phyloP scores from a whole-genome alignment of 768 basidiomycete species.

The Auriscalpium microsporum region DNA sequence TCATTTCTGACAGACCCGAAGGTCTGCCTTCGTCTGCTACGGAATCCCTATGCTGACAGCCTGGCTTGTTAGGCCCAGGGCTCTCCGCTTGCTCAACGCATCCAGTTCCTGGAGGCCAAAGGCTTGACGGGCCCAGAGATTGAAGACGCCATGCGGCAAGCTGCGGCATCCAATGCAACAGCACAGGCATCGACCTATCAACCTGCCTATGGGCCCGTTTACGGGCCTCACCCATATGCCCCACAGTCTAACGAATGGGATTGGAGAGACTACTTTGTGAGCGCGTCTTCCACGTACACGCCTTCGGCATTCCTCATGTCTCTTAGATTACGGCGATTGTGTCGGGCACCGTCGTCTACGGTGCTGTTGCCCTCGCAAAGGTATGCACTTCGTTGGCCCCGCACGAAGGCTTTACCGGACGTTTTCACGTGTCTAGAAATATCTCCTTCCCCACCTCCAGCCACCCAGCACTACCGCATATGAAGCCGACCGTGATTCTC shows the following conservation, averaged over 20 bases:
- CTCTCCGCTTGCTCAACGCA: constrained; percentile 72
- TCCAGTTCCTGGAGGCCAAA: constrained; percentile 94
- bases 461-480: constrained; percentile 86
- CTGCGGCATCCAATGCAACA: constrained; percentile 26
- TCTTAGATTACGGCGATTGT: constrained; percentile 84
- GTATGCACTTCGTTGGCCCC: constrained; percentile 27
- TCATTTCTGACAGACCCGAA: constrained; percentile 80
- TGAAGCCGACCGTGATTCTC: constrained; percentile 75
- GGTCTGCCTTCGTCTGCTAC: constrained; percentile 29
- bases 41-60: background rate
- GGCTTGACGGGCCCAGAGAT: constrained; percentile 81
- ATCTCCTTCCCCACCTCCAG: constrained; percentile 80
- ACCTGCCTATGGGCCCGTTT: constrained; percentile 32
- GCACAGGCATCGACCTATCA: constrained; percentile 13
- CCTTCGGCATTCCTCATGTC: constrained; percentile 10
- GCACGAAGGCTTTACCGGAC: background rate
- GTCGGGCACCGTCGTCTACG: constrained; percentile 78
- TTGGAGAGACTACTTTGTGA: constrained; percentile 96
- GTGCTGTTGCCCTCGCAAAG: constrained; percentile 70
- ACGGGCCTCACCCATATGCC: constrained; percentile 38
- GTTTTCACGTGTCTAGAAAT: constrained; percentile 54
- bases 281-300: constrained; percentile 21
- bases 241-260: constrained; percentile 58
- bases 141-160: constrained; percentile 70
- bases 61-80: constrained; percentile 49